Evolutionary conservation across 2,329 filamentous ascomycete genomes (phyloP), one percentile per base, ranked within the genome.

Genomic region (Spiromastix sp.): DNA sequence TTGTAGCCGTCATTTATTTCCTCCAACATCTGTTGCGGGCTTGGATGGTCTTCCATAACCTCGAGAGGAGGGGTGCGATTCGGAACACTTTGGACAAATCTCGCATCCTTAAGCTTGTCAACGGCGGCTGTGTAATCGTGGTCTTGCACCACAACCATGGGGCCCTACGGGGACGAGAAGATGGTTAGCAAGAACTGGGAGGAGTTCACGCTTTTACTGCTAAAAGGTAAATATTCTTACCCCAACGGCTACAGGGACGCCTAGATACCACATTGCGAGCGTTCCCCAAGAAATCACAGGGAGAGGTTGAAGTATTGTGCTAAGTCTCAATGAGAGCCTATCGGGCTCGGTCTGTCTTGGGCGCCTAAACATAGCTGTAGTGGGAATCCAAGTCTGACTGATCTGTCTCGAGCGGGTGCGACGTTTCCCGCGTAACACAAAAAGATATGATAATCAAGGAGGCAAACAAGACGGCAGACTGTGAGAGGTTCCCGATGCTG

Each of bases 1-100:
- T 42, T 44, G 37, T 46, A 48, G 30, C 41, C 41, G 15, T 41
- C 42, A 40, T 52, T 48, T 38, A 52, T 46, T 37, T 44, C 36
- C 2, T 48, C 39, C 27, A 52, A 18, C 34, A 42, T 21, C 21
- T 29, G 16, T 13, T 36, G 16, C 13, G 41, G 41, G 16, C 38
- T 25, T 31, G 34, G 38, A 35, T 33, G 35, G 1, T 3, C 5
- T 18, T 34, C 38, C 12, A 42, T 29, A 12, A 42, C 22, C 19
- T 42, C 38, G 6, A 17, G 38, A 36, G 34, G n/a, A 31, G 38
- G 41, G 10, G 12, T 24, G 34, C 48, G 50, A 42, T 48, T 42
- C 13, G 44, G 46, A 39, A 43, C 29, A 17, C 21, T 46, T 39
- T 21, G 42, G 32, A 10, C 16, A 32, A 51, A 50, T 37, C 46